Conservation (phyloP, 768 basidiomycete species). For the Boletus edulis region DNA sequence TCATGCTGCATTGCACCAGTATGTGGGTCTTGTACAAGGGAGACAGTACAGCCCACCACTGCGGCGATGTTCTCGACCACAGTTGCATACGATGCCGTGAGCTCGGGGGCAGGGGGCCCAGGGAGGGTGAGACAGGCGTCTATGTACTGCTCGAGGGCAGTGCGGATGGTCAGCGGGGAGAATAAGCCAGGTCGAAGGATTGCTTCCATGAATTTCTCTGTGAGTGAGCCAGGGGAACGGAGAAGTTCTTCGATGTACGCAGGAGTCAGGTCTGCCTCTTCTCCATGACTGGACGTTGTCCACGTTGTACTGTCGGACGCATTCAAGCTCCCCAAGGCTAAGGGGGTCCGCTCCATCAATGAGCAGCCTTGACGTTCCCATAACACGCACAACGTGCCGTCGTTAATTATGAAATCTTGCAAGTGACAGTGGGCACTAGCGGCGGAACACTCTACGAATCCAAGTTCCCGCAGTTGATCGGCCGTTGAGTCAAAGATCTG, state of each 20-base stretch:
- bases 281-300: conserved; percentile 58
- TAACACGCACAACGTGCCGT: conserved; percentile 57
- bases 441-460: conserved; percentile 56
- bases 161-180: conserved; percentile 76
- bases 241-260: conserved; percentile 87
- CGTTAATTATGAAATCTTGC: conserved; percentile 70
- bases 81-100: conserved; percentile 61
- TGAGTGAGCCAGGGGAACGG: conserved; percentile 64
- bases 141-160: conserved; percentile 81
- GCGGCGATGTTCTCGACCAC: conserved; percentile 74
- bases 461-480: conserved; percentile 59
- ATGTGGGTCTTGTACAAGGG: conserved; percentile 65
- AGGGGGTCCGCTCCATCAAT: conserved; percentile 55
- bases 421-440: conserved; percentile 67
- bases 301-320: conserved; percentile 40
- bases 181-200: conserved; percentile 88
- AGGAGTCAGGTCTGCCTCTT: conserved; percentile 75
- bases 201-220: conserved; percentile 77
- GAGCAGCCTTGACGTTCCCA: conserved; percentile 84
- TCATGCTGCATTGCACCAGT: conserved; percentile 78
- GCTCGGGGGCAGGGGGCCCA: conserved; percentile 52
- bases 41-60: conserved; percentile 84
- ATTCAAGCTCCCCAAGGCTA: conserved; percentile 38
- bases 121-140: conserved; percentile 67
- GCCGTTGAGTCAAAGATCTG: conserved; percentile 54